Conservation (phyloP, 2,329 filamentous ascomycete species). For the Sclerotinia minor region DNA sequence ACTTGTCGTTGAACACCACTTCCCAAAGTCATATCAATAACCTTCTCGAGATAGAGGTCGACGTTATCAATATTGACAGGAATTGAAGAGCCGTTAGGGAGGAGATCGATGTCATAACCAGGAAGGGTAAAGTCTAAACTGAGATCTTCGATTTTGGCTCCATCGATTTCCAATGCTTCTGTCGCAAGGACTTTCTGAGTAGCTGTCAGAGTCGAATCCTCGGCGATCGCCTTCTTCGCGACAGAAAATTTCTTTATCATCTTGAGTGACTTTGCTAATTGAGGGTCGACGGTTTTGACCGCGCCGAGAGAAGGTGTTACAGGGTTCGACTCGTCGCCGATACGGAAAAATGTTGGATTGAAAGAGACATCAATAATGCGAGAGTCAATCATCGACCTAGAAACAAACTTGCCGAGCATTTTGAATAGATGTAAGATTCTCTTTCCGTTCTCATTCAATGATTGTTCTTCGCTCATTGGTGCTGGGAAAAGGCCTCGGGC, state of each 20-base stretch:
- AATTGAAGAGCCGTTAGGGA: slow-evolving; percentile 70
- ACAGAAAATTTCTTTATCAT: slow-evolving; percentile 83
- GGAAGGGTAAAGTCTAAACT: slow-evolving; percentile 93
- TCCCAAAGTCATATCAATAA: slow-evolving; percentile 90
- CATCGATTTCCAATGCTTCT: slow-evolving; percentile 71
- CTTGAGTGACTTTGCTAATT: slow-evolving; percentile 81
- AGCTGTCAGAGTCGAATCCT: slow-evolving; percentile 63
- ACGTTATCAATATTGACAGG: slow-evolving; percentile 88
- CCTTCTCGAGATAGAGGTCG: slow-evolving; percentile 81
- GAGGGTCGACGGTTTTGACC: slow-evolving; percentile 84
- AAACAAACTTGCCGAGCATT: slow-evolving; percentile 94
- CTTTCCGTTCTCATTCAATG: slow-evolving; percentile 74
- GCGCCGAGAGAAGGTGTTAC: slow-evolving; percentile 85
- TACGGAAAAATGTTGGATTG: slow-evolving; percentile 96
- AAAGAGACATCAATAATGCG: slow-evolving; percentile 97
- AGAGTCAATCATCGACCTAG: slow-evolving; percentile 96
- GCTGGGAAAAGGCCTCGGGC: slow-evolving; percentile 86
- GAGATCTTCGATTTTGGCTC: slow-evolving; percentile 78
- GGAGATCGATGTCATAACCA: slow-evolving; percentile 83
- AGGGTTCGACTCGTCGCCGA: slow-evolving; percentile 65
- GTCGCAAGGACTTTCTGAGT: slow-evolving; percentile 71
- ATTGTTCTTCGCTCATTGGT: slow-evolving; percentile 79
- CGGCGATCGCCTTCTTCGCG: slow-evolving; percentile 79
- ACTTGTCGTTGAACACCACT: slow-evolving; percentile 84
- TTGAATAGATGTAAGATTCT: slow-evolving; percentile 87